Base-by-base conservation (phyloP, 202 grass and related monocot genomes). In the Dendrocalamus latiflorus region DNA sequence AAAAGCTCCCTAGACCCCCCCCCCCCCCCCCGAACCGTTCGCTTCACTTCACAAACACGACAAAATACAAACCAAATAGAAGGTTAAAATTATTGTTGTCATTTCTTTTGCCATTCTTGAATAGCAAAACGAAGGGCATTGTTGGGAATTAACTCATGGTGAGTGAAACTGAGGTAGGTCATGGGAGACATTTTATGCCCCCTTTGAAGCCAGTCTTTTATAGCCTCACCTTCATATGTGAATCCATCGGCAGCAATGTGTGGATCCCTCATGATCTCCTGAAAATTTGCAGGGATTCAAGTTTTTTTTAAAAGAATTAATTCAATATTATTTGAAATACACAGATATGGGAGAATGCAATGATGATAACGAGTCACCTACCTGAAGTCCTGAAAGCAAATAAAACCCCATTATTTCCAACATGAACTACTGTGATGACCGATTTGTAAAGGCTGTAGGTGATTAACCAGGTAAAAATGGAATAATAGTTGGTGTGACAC, bases 261-360 rank as follows among this genome's bases (percentile, higher is more conserved):
- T 70, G 87, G 87, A 87, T 90, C 91, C 70, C 13, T 81, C 91
- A 93, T 90, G 22, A 85, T 71, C 61, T 87, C 91, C 87, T 93
- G 84, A 86, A 85, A 56, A 58, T 44, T 63, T 41, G 13, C 18
- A 48, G 60, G 8, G 16, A 85, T 50, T 10, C 26, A 50, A 57
- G 9, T 4, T 76, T 79, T 53, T 65, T 56, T 51, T 5, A 2
- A 62, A 47, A 18, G 26, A 22, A 38, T 26, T 36, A 16, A 33
- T 54, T 15, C 18, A 69, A 16, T 18, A 33, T 44, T 57, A 22
- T 4, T 10, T 57, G 54, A 57, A 57, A 55, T 54, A 0, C 18
- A n/a, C 42, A 25, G 14, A 70, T 70, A 3, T 34, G 0, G 34
- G n/a, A n/a, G n/a, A 12, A 33, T 22, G 28, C 5, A 1, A 25